These are phyloP conservation scores for Chionographis japonica DNA, from an alignment of 106 monocot genomes.

Conservation along the genomic window DNA sequence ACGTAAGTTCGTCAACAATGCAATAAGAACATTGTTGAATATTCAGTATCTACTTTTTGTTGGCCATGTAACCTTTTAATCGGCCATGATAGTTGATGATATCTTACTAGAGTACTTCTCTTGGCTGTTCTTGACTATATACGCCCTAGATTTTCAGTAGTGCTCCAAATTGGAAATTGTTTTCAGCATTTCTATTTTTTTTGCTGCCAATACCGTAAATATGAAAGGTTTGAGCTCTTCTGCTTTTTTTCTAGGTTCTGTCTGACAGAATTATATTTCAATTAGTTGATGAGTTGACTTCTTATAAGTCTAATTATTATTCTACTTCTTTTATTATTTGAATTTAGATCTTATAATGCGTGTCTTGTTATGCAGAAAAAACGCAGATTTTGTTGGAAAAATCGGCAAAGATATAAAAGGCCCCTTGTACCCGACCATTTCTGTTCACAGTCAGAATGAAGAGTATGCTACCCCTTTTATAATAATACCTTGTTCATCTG, in stretches of 20 bases:
- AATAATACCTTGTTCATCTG: neutral
- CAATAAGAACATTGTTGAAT: neutral
- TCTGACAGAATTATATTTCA: too few relatives aligned
- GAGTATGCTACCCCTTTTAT: conserved; percentile 45
- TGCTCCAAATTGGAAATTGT: too few relatives aligned
- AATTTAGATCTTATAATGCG: neutral
- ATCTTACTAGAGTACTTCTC: too few relatives aligned
- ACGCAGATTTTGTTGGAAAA: conserved; percentile 66
- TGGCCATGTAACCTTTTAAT: too few relatives aligned
- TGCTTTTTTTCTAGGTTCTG: too few relatives aligned
- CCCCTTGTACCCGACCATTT: conserved; percentile 73
- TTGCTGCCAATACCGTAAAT: too few relatives aligned
- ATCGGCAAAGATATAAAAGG: conserved; percentile 65
- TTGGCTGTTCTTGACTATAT: too few relatives aligned
- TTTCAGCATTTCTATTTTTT: too few relatives aligned
- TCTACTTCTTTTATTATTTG: neutral
- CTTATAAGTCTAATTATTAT: neutral
- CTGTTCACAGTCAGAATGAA: conserved; percentile 95
- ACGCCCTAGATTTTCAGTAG: too few relatives aligned
- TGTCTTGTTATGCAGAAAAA: conserved; percentile 57
- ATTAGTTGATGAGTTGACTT: neutral
- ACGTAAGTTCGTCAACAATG: conserved; percentile 55
- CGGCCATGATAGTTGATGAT: too few relatives aligned
- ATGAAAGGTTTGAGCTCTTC: too few relatives aligned
- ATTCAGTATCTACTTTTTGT: neutral